Evolutionary conservation across 345 rosid species (phyloP).

Genomic region (Eucalyptus fibrosa): DNA sequence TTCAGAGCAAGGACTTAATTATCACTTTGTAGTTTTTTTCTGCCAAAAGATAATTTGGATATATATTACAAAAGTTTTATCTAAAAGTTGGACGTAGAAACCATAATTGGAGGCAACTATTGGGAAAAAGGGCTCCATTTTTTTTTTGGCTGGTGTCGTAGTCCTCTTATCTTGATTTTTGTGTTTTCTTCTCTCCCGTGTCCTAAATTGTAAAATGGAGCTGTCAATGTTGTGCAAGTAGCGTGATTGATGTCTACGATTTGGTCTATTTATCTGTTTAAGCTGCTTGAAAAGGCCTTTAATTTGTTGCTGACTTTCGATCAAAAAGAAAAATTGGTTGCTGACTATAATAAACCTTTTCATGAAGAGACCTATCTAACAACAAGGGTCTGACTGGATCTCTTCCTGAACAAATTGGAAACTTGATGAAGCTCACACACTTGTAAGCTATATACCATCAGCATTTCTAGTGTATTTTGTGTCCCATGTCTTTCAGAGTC

Average conservation of each 20-base stretch:
- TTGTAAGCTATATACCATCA: conserved; percentile 37
- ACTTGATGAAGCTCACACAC: conserved; percentile 36
- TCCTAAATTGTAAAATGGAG: not conserved
- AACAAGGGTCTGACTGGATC: conserved; percentile 52
- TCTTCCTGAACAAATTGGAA: conserved; percentile 56
- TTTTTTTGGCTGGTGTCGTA: not conserved
- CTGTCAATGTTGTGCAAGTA: not conserved
- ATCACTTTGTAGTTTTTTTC: not conserved
- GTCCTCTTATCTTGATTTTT: not conserved
- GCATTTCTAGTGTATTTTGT: not conserved
- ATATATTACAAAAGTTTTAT: not conserved
- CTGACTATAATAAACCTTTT: not conserved
- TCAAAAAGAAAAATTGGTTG: not conserved
- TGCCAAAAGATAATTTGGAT: not conserved
- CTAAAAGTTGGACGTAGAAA: not conserved
- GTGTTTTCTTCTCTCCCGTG: not conserved
- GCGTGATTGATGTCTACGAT: not conserved
- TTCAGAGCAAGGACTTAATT: not conserved
- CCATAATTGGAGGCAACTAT: not conserved
- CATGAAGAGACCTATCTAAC: conserved; percentile 69
- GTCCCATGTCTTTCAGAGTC: not conserved
- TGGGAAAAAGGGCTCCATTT: not conserved
- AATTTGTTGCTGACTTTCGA: not conserved
- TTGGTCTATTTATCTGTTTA: not conserved
- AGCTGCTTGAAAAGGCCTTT: not conserved